Evolutionary conservation across 208 protist species (phyloP), one percentile per base, ranked within the genome.

Genomic region (Tritrichomonas musculus): DNA sequence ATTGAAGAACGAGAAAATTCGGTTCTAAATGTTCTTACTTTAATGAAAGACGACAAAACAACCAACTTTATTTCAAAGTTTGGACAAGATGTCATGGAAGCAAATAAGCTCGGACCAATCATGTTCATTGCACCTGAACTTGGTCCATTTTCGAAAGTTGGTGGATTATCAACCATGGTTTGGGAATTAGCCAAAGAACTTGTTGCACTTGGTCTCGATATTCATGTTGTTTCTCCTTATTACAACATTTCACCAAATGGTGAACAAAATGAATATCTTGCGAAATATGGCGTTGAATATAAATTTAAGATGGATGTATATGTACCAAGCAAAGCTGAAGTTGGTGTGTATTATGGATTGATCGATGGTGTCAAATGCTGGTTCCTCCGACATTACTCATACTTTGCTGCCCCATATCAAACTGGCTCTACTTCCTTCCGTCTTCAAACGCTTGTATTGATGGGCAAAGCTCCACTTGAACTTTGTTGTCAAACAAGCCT

Each of bases 131-230:
- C 73, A 50, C 73, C 73, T 30, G 73, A 82, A 75, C 41, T 82
- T 20, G 73, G 73, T 8, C 73, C 73, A 82, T 82, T 82, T 36
- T 82, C 73, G 17, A 49, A 36, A 50, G 73, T 82, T 30, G 73
- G 73, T 50, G 73, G 73, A 47, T 47, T 82, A 25, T 82, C 73
- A n/a, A 82, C 73, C 47, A 82, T 82, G 73, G 73, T 82, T 50
- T 82, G 73, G 73, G 73, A 82, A 82, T 36, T 82, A 25, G 73
- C 73, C 41, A 82, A 82, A 36, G 73, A 82, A 82, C 25, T 82
- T 3, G 73, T 82, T 20, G 8, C 9, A 30, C 30, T 82, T 20
- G 73, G 73, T 50, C 14, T 82, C 8, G 73, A 82, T 82, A 36
- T 82, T 30, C 41, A 25, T 36, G 73, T 82, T 20, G 50, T 82